These are phyloP conservation scores for Coemansia sp. DNA, from an alignment of 192 early-diverging fungal genomes.

Conservation along the genomic window DNA sequence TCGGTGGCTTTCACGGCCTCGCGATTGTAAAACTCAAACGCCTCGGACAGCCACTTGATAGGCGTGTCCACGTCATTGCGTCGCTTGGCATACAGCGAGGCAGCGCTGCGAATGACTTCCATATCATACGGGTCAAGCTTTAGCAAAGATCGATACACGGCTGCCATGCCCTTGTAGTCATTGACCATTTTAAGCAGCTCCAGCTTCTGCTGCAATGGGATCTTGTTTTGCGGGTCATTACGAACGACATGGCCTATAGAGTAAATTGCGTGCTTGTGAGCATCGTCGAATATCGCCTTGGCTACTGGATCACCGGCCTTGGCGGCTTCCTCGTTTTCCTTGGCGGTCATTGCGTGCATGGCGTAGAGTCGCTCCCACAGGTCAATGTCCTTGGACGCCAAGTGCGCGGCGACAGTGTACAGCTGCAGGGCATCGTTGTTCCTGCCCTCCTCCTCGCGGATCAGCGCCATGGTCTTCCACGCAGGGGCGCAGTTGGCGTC, in stretches of 20 bases:
- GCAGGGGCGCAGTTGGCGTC: constrained; percentile 72
- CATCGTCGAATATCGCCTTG: constrained; percentile 55
- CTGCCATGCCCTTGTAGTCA: constrained; percentile 56
- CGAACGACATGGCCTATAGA: constrained; percentile 70
- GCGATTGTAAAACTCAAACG: constrained; percentile 52
- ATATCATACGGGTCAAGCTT: constrained; percentile 64
- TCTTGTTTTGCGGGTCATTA: constrained; percentile 63
- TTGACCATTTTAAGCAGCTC: constrained; percentile 60
- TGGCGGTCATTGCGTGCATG: constrained; percentile 62
- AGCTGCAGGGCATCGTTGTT: constrained; percentile 70
- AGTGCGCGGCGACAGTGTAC: constrained; percentile 87
- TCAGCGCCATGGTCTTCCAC: constrained; percentile 87
- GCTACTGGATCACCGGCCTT: constrained; percentile 16
- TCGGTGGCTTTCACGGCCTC: constrained; percentile 63
- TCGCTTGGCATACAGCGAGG: constrained; percentile 57
- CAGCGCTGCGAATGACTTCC: constrained; percentile 62
- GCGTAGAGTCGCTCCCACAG: constrained; percentile 83
- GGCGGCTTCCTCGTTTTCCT: constrained; percentile 2
- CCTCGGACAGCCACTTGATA: constrained; percentile 35
- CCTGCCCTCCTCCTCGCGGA: constrained; percentile 85
- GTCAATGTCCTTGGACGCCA: constrained; percentile 66
- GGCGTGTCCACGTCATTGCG: constrained; percentile 42
- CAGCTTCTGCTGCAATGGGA: constrained; percentile 70
- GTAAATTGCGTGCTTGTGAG: constrained; percentile 76
- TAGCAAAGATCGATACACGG: constrained; percentile 61